Evolutionary conservation across 352 stramenopile species (phyloP).

Genomic region (Pilasporangium apinafurcum): DNA sequence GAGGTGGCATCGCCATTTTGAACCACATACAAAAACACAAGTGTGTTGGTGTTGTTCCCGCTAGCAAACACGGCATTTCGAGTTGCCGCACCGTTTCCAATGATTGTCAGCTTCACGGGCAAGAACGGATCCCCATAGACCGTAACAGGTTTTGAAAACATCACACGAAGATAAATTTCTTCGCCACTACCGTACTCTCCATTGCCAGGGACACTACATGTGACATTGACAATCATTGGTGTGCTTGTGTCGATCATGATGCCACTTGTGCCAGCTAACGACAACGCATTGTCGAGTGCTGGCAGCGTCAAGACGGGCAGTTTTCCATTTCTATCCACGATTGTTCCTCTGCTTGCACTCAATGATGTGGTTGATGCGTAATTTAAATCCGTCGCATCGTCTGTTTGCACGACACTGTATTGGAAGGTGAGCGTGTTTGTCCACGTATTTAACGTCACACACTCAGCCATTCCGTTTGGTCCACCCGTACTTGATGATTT

Average conservation of each 20-base stretch:
- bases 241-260: constrained; percentile 69
- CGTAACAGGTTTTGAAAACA: constrained; percentile 54
- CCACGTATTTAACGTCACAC: constrained; percentile 50
- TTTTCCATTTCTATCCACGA: constrained; percentile 65
- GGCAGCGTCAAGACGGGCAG: constrained; percentile 50
- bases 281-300: constrained; percentile 23
- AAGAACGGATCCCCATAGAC: constrained; percentile 59
- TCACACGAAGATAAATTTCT: constrained; percentile 43
- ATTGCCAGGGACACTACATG: constrained; percentile 35
- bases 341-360: constrained; percentile 38
- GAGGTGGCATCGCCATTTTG: constrained; percentile 42
- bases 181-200: constrained; percentile 70
- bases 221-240: constrained; percentile 51
- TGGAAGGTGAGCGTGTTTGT: constrained; percentile 50
- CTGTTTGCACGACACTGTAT: constrained; percentile 55
- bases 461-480: constrained; percentile 44
- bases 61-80: constrained; percentile 36
- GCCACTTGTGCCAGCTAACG: constrained; percentile 37
- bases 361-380: constrained; percentile 57
- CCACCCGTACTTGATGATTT: constrained; percentile 25
- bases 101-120: constrained; percentile 29
- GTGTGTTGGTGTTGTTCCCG: constrained; percentile 64
- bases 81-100: constrained; percentile 23
- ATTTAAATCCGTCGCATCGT: constrained; percentile 45
- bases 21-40: constrained; percentile 70